phyloP scores from a whole-genome alignment of 2,329 filamentous ascomycete genomes.

The Aspergillus sp. region DNA sequence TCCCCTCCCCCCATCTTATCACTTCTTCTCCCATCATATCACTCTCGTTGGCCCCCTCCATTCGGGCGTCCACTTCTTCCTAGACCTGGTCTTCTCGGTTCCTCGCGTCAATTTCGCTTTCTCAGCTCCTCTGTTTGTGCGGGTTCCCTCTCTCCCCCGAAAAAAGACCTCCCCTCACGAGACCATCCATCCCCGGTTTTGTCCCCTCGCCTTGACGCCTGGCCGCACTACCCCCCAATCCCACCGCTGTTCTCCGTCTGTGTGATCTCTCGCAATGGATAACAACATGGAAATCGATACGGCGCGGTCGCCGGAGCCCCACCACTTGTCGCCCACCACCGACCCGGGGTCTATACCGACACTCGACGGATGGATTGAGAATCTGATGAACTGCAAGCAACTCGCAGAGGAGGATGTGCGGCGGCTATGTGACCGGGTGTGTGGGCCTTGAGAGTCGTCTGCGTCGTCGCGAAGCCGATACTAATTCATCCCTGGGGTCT shows the following conservation, averaged over 20 bases:
- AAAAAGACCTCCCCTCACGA: slow-evolving; percentile 28
- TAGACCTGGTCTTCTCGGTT: neutral
- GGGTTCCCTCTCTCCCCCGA: slow-evolving; percentile 11
- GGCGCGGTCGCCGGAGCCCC: slow-evolving; percentile 74
- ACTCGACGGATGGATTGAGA: slow-evolving; percentile 97
- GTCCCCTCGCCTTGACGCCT: slow-evolving; percentile 17
- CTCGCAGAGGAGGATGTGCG: slow-evolving; percentile 91
- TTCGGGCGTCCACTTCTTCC: neutral
- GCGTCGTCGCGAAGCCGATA: slow-evolving; percentile 1
- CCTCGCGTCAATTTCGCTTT: slow-evolving; percentile 8
- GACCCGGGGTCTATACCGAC: slow-evolving; percentile 90
- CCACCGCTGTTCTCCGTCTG: slow-evolving; percentile 4
- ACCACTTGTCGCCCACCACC: slow-evolving; percentile 70
- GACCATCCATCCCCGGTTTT: slow-evolving; percentile 26
- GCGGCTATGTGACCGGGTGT: slow-evolving; percentile 94
- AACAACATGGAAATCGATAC: slow-evolving; percentile 97
- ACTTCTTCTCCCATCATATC: neutral
- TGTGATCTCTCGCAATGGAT: slow-evolving; percentile 62
- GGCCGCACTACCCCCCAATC: slow-evolving; percentile 15
- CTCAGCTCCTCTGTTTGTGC: slow-evolving; percentile 3
- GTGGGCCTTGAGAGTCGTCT: slow-evolving; percentile 27
- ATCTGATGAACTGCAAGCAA: slow-evolving; percentile 98
- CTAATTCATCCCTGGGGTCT: slow-evolving; percentile 14
- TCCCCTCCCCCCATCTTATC: neutral
- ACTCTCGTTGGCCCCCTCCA: slow-evolving; percentile 3